Evolutionary conservation across 768 basidiomycete species (phyloP).

Genomic region (Hypholoma fasciculare): DNA sequence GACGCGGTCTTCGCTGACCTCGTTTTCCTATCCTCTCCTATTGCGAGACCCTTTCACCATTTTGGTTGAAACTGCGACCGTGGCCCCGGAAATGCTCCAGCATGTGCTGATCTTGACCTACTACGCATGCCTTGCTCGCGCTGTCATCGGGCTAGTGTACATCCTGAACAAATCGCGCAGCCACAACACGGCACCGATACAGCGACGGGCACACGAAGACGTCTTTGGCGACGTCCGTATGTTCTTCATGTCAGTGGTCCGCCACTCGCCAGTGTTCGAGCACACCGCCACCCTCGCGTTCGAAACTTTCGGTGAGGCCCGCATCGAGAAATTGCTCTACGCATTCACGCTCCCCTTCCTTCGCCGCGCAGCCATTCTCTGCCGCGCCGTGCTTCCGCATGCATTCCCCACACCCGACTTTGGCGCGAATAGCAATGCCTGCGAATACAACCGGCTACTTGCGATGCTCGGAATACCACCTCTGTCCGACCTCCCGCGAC

Average conservation of each 20-base stretch:
- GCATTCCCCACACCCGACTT: conserved; percentile 56
- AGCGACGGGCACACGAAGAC: conserved; percentile 56
- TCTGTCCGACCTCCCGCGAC: conserved; percentile 74
- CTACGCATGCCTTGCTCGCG: conserved; percentile 86
- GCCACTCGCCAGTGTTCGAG: conserved; percentile 86
- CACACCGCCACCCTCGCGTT: conserved; percentile 81
- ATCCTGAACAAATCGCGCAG: conserved; percentile 73
- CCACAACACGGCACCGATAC: conserved; percentile 43
- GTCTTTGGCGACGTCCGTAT: conserved; percentile 85
- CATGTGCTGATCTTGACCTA: conserved; percentile 89
- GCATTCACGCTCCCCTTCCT: conserved; percentile 91
- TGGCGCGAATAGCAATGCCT: conserved; percentile 35
- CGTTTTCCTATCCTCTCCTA: conserved; percentile 83
- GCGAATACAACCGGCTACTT: conserved; percentile 83
- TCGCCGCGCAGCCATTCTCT: conserved; percentile 83
- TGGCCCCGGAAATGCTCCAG: conserved; percentile 86
- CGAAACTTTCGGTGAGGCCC: conserved; percentile 77
- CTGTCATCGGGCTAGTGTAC: conserved; percentile 84
- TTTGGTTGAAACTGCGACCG: conserved; percentile 86
- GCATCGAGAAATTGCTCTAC: conserved; percentile 85
- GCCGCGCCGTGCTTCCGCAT: conserved; percentile 68
- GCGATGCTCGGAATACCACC: conserved; percentile 75
- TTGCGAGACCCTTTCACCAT: conserved; percentile 89
- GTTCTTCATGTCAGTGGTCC: conserved; percentile 90
- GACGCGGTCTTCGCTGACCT: conserved; percentile 82